Conservation (phyloP, 495 filamentous ascomycete genomes). For the Penicillium silybi region DNA sequence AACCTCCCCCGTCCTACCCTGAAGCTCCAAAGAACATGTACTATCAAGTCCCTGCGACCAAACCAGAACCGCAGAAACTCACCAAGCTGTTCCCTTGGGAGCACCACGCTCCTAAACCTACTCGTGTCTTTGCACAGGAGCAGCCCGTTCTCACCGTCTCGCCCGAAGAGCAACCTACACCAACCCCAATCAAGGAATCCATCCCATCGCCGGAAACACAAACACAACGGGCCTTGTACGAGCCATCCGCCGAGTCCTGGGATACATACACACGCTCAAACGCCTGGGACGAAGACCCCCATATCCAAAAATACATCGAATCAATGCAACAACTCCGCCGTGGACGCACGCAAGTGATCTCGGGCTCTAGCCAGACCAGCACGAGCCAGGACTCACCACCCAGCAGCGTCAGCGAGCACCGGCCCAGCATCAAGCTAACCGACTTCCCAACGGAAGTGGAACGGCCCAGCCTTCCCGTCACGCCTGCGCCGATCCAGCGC, state of each 20-base stretch:
- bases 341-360: slow-evolving; percentile 55
- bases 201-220: background rate
- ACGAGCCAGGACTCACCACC: slow-evolving; percentile 2
- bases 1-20: slow-evolving; percentile 69
- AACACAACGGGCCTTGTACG: slow-evolving; percentile 21
- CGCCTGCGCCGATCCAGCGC: slow-evolving; percentile 70
- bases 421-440: slow-evolving; percentile 62
- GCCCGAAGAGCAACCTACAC: background rate
- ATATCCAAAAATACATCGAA: slow-evolving; percentile 77
- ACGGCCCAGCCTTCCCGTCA: slow-evolving; percentile 85
- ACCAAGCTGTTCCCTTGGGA: slow-evolving; percentile 88
- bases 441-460: slow-evolving; percentile 84
- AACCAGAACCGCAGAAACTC: slow-evolving; percentile 52
- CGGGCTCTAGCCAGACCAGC: slow-evolving; percentile 15
- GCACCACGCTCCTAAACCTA: slow-evolving; percentile 54
- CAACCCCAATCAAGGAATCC: background rate
- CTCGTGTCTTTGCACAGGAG: slow-evolving; percentile 69
- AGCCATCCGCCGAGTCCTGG: slow-evolving; percentile 54
- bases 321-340: slow-evolving; percentile 61
- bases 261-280: slow-evolving; percentile 64
- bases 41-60: slow-evolving; percentile 67
- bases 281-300: slow-evolving; percentile 82
- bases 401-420: slow-evolving; percentile 16
- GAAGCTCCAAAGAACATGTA: slow-evolving; percentile 82
- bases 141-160: slow-evolving; percentile 16